A percentile compares a stretch with the other conserved stretches of the same genome.
phyloP scores from a whole-genome alignment of 345 rosid genomes.

The Salix caprea region DNA sequence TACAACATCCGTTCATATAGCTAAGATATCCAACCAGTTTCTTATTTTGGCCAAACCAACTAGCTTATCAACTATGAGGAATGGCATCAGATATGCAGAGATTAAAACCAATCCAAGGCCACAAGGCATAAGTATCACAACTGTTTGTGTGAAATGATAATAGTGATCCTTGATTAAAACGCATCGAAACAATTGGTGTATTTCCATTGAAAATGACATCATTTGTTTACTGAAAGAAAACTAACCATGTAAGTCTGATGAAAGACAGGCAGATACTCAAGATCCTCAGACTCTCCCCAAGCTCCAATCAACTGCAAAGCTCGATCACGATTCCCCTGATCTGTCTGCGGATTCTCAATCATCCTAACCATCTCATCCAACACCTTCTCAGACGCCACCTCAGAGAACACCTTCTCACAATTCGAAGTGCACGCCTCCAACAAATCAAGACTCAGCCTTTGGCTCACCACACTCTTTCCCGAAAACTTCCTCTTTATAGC shows the following conservation, averaged over 20 bases:
- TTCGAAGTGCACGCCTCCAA: conserved; percentile 71
- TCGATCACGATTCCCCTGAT: conserved; percentile 47
- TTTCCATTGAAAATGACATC: neutral
- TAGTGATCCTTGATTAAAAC: neutral
- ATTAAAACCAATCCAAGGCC: neutral
- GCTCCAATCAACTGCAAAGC: conserved; percentile 67
- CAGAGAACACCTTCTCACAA: conserved; percentile 74
- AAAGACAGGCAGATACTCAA: conserved; percentile 72
- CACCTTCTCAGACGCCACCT: conserved; percentile 68
- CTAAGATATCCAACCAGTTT: neutral
- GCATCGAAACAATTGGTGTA: neutral
- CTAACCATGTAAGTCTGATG: conserved; percentile 66
- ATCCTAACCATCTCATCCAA: conserved; percentile 86
- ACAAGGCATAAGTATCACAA: neutral
- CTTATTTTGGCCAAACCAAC: neutral
- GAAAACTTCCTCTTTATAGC: conserved; percentile 72
- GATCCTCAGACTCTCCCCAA: conserved; percentile 80
- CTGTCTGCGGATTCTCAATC: conserved; percentile 50
- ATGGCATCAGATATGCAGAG: neutral
- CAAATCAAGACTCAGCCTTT: conserved; percentile 68
- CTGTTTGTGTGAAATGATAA: neutral
- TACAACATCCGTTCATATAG: neutral
- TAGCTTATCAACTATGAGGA: neutral
- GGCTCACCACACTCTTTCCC: conserved; percentile 49
- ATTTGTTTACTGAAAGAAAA: neutral